Evolutionary conservation across 306 rosid genomes (phyloP), one percentile per base, ranked within the genome.

Genomic region (Dicorynia guianensis): DNA sequence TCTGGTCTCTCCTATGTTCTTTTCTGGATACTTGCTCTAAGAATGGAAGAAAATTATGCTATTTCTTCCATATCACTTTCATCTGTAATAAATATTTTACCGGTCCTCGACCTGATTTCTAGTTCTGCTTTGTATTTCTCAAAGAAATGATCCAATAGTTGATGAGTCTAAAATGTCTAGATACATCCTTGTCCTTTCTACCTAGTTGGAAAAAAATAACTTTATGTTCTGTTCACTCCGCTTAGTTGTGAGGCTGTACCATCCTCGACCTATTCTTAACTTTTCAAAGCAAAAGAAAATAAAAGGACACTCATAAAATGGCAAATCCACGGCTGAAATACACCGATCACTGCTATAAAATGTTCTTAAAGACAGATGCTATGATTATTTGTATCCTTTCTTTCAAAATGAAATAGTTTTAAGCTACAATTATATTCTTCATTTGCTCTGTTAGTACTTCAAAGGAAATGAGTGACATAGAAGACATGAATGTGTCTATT

Each of bases 1-100:
- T 89, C 91, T 65, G 83, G 72, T 52, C 70, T 30, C 52, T 42
- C 67, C 11, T 62, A 3, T 35, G 34, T 34, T 54, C 61, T 65
- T 70, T 6, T 53, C n/a, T 6, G 66, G 42, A 42, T 63, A 25
- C 58, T 63, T 79, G 74, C 12, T 67, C 38, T 25, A 48, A 36
- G 47, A 66, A 9, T 18, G 64, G 53, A 75, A 67, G 79, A 76
- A 60, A 59, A 38, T 11, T 19, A 65, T 53, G 15, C 9, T 49
- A 11, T 36, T 48, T 14, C 42, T 35, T 46, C 53, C 15, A 35
- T 69, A 72, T 78, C 49, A 34, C 42, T 44, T 67, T 55, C 57
- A 47, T 56, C 11, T 5, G 43, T 53, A 7, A 8, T 69, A 69
- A 49, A 49, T 69, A 63, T 19, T 38, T 33, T 49, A 52, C 74